Percentiles rank a stretch among this genome's conserved stretches.
These are phyloP conservation scores for Hypholoma fasciculare DNA, from an alignment of 768 basidiomycete species.

Conservation along the genomic window DNA sequence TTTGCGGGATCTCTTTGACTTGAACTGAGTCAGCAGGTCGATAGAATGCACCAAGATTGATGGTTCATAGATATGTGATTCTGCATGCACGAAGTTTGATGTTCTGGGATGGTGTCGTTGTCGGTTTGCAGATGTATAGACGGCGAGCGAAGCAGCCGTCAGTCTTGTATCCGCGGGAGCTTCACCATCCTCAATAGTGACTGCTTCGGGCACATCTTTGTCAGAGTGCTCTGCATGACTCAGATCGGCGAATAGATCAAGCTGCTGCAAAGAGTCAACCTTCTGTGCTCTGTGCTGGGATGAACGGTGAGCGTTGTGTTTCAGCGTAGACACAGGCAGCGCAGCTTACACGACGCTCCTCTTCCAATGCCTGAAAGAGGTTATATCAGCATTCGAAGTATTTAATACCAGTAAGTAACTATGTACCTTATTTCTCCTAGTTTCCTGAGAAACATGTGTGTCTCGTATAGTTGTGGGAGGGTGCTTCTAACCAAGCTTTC, in stretches of 20 bases:
- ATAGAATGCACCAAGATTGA: not conserved
- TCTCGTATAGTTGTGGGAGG: slow-evolving; percentile 53
- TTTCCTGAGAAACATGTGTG: slow-evolving; percentile 55
- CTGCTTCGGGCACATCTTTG: slow-evolving; percentile 6
- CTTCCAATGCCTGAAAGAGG: slow-evolving; percentile 63
- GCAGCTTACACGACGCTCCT: slow-evolving; percentile 70
- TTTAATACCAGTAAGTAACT: not conserved
- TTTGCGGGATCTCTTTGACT: slow-evolving; percentile 15
- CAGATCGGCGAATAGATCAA: slow-evolving; percentile 18
- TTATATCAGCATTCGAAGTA: not conserved
- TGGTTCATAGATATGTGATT: not conserved
- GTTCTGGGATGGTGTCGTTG: not conserved
- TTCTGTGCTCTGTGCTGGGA: slow-evolving; percentile 66
- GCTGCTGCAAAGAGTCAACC: slow-evolving; percentile 49
- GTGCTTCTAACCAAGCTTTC: slow-evolving; percentile 40
- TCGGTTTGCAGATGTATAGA: not conserved
- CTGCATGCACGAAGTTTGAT: not conserved
- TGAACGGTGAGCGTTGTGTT: not conserved
- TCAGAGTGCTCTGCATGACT: slow-evolving; percentile 15
- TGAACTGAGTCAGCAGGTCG: not conserved
- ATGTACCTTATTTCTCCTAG: slow-evolving; percentile 52
- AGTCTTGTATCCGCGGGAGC: not conserved
- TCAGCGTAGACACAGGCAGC: not conserved
- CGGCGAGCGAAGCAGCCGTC: not conserved
- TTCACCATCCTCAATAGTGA: not conserved